Base-by-base conservation (phyloP, 2,329 filamentous ascomycete species). In the Fusarium zealandicum region DNA sequence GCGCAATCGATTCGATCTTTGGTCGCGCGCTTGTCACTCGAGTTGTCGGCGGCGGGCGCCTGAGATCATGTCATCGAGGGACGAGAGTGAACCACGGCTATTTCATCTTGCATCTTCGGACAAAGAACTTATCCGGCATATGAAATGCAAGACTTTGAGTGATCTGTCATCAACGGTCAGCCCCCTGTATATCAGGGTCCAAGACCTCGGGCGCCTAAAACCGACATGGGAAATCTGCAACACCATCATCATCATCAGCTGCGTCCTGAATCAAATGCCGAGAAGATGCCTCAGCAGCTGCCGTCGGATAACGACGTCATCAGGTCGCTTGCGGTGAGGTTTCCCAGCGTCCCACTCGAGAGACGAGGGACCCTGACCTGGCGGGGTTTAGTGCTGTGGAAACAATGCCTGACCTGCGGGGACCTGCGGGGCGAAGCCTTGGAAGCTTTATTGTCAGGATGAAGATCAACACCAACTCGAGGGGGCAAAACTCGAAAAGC, bases 241-340 rank as follows among this genome's bases (percentile, higher is more conserved):
- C 28, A 22, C 54, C 28, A 39, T 60, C 41, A 30, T 25, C 28
- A 39, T 60, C 41, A 30, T 25, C 14, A 51, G 40, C 30, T 16
- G 28, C 28, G 35, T 36, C 33, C 14, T 25, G 27, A 41, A 40
- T 39, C 35, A 61, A 61, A 44, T 61, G 59, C 59, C 59, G 59
- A 59, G 32, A 48, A 59, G 32, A 48, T 25, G 27, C 38, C 51
- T 45, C 28, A 53, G 14, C 33, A 46, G 38, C 44, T 48, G 20
- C 30, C 57, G 59, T 57, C 52, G 59, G 27, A 30, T 54, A 25
- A 36, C 54, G 63, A 67, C 65, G 65, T 67, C 65, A 67, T 67
- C 48, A 28, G 25, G 35, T 43, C 33, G 59, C 22, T 50, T 66
- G 57, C 59, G 54, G 62, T 66, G 57, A 62, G 50, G 36, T 61